Evolutionary conservation across 495 filamentous ascomycete species (phyloP), one percentile per base, ranked within the genome.

Genomic region (Trichoderma gamsii): DNA sequence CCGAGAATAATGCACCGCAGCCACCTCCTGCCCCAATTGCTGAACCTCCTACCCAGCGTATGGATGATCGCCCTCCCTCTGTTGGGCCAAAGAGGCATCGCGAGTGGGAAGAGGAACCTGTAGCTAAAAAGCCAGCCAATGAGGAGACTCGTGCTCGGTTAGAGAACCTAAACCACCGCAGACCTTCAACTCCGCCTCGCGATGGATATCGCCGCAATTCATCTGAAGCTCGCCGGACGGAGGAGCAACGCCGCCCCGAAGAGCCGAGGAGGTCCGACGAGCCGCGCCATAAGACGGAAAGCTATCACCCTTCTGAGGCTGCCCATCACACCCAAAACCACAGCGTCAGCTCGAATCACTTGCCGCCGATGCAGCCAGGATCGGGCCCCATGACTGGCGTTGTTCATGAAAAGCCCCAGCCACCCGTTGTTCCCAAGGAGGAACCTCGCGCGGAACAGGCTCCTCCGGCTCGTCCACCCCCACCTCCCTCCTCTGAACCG

Each of bases 101-200:
- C 49, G 95, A 98, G 72, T 96, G 95, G 91, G 95, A 97, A 67
- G 90, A 93, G 67, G 93, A 96, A 23, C 76, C 84, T 35, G 82
- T 84, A 1, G 79, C 86, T 21, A 97, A 97, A 79, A 97, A 97
- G 81, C 87, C 88, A 56, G 87, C 92, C 5, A 96, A 86, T 35
- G 93, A 97, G 7, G 95, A 99, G 74, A 90, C 81, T 67, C 89
- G 93, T 63, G 90, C 90, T 59, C 89, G 92, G 66, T 83, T 97
- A 73, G 92, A 96, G 32, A 93, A 97, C 73, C 86, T 90, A 72
- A 85, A 87, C 65, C 85, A 88, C 72, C 92, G 91, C 67, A 89
- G 93, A 44, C 85, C 86, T 5, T 94, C 84, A 85, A 83, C 35
- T 82, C 92, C 25, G 1, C 90, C 92, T 68, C 87, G 87, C 64